Evolutionary conservation across 805 yeast species (phyloP).

Genomic region (Lachancea kluyveri): DNA sequence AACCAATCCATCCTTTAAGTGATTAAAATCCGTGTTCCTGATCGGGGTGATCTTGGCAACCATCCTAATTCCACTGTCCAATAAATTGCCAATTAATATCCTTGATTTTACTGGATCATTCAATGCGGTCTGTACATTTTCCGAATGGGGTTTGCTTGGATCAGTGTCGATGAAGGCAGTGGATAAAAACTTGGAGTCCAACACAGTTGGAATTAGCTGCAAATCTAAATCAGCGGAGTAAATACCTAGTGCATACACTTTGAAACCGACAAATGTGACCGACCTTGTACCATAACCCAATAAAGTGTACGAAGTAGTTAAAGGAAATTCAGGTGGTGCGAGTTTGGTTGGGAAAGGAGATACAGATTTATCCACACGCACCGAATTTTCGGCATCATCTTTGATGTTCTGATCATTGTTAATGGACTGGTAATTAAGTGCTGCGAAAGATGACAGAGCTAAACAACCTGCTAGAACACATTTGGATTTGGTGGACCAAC

Average conservation of each 20-base stretch:
- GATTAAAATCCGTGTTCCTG: constrained; percentile 86
- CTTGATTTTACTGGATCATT: constrained; percentile 47
- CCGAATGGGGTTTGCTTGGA: constrained; percentile 29
- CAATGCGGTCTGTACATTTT: constrained; percentile 39
- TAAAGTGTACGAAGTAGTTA: constrained; percentile 41
- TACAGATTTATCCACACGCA: constrained; percentile 45
- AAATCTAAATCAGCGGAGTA: constrained; percentile 64
- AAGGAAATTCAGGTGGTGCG: constrained; percentile 19
- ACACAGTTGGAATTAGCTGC: constrained; percentile 32
- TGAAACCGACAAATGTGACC: constrained; percentile 76
- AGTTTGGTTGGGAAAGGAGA: constrained; percentile 39
- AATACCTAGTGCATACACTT: constrained; percentile 82
- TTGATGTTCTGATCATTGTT: constrained; percentile 5
- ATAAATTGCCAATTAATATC: constrained; percentile 47
- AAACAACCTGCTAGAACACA: neutral
- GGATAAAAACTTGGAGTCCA: constrained; percentile 39
- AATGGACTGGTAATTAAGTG: neutral
- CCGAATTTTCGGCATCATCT: constrained; percentile 24
- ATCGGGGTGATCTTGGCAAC: constrained; percentile 77
- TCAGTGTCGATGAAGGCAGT: constrained; percentile 32
- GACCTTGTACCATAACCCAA: constrained; percentile 78
- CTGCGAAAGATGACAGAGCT: neutral
- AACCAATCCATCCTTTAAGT: constrained; percentile 81
- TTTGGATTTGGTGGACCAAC: neutral
- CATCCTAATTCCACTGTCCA: constrained; percentile 55